Evolutionary conservation across 805 yeast species (phyloP), one percentile per base, ranked within the genome.

Genomic region (Blastobotrys parvus): DNA sequence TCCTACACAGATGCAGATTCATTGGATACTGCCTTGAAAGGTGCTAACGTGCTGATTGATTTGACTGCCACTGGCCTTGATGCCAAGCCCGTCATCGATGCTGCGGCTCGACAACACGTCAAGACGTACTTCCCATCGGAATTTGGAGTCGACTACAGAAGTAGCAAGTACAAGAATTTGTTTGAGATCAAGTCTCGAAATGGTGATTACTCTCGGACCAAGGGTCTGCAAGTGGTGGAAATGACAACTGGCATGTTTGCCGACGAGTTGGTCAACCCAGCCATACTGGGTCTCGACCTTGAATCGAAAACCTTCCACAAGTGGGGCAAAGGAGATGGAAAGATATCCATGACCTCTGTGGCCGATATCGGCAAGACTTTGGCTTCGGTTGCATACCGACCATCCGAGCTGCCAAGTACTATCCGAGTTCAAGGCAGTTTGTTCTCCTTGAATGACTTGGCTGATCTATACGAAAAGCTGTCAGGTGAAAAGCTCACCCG

Each of bases 71-170:
- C 10, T 8, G 29, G 29, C 11, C n/a, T n/a, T n/a, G 11, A 25
- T 25, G 7, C 7, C 29, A 25, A 25, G 11, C 7, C 7, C 29
- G 16, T 19, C 19, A 19, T 32, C 3, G 74, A 71, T 39, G 68
- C 71, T 6, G 70, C 70, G 2, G 59, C 53, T 23, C 65, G 63
- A 41, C 69, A 70, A 47, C 48, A 49, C 17, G 74, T 77, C 40
- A 70, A 72, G 54, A 55, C 75, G 27, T 78, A 68, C 61, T 69
- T 77, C 49, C 81, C 82, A 27, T 71, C 80, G 2, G 82, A 77
- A 52, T 79, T 73, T 51, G 86, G 85, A 33, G 52, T 65, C 18
- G 77, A 75, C 42, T 39, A 44, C 34, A 19, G 36, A 25, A 11
- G 29, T 11, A 11, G 10, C 11, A 11, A 25, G 29, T 25, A 8